Evolutionary conservation across 2,329 filamentous ascomycete species (phyloP), one percentile per base, ranked within the genome.

Genomic region (Didymella segeticola): DNA sequence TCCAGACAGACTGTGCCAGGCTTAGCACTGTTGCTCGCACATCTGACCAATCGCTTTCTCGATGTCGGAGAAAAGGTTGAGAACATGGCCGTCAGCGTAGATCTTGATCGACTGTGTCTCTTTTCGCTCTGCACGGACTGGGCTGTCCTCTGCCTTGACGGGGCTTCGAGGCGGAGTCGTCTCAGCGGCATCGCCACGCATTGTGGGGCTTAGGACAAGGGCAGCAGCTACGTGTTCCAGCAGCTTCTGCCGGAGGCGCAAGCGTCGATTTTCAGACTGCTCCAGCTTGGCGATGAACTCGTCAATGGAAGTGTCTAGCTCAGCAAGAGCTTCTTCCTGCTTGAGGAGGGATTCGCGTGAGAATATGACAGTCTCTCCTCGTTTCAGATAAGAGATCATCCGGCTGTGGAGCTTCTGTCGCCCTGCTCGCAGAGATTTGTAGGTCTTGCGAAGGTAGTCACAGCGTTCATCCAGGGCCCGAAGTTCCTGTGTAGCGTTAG

Each of bases 271-370:
- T 73, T 93, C 90, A 9, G 89, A 88, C 58, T 88, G 83, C 68
- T 93, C 90, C n/a, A 93, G 82, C 76, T 93, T 93, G 63, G 77
- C 80, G 42, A 90, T 86, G 87, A 90, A 93, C 69, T 91, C 89
- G 65, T 93, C 90, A 58, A 93, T 93, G 2, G 87, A 89, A 14
- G 82, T 78, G 68, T 93, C 89, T 6, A 93, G 82, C 71, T 92
- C 89, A 1, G 86, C 85, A 10, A 93, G 80, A 1, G 89, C 88
- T 73, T 93, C 89, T 72, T 93, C 89, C 70, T 93, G 89, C 76
- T 89, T 90, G 34, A 93, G 80, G 71, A 93, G 85, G 17, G 86
- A 86, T 57, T 92, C 89, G 58, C 87, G 83, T 60, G 86, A 90
- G 71, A 92, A 91, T 60, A 85, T 87, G 50, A 87, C 85, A 5